phyloP scores from a whole-genome alignment of 768 basidiomycete species.

The Boletus subparvulus region DNA sequence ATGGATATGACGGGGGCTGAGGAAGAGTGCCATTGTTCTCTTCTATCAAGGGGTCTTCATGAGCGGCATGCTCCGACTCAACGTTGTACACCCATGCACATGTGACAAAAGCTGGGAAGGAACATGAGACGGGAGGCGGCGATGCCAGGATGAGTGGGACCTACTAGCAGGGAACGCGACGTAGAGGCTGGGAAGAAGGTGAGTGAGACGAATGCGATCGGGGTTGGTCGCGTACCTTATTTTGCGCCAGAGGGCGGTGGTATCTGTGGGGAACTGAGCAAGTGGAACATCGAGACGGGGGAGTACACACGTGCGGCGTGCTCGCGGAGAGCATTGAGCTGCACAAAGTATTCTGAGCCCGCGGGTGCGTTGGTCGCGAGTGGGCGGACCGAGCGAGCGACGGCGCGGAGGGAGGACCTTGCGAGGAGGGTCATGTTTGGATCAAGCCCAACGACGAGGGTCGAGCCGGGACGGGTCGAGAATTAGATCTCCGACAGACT shows the following conservation, averaged over 20 bases:
- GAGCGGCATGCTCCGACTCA: constrained; percentile 65
- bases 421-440: constrained; percentile 49
- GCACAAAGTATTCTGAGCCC: constrained; percentile 45
- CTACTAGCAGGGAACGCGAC: constrained; percentile 74
- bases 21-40: constrained; percentile 75
- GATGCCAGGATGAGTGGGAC: constrained; percentile 29
- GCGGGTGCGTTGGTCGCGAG: constrained; percentile 42
- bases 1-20: constrained; percentile 68
- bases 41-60: constrained; percentile 65
- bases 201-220: background rate
- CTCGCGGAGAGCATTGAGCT: constrained; percentile 57
- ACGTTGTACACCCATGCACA: constrained; percentile 50
- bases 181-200: constrained; percentile 52
- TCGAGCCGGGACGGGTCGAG: constrained; percentile 27
- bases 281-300: background rate
- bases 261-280: constrained; percentile 45
- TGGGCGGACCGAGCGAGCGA: constrained; percentile 34
- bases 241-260: constrained; percentile 81
- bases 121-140: constrained; percentile 12
- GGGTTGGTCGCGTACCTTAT: constrained; percentile 58
- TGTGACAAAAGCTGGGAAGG: constrained; percentile 20
- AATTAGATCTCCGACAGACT: constrained; percentile 28
- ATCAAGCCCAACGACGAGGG: constrained; percentile 9
- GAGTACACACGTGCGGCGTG: constrained; percentile 60
- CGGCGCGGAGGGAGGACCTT: constrained; percentile 48